Conservation (phyloP, 2,329 filamentous ascomycete species). For the Trichophyton schoenleinii region DNA sequence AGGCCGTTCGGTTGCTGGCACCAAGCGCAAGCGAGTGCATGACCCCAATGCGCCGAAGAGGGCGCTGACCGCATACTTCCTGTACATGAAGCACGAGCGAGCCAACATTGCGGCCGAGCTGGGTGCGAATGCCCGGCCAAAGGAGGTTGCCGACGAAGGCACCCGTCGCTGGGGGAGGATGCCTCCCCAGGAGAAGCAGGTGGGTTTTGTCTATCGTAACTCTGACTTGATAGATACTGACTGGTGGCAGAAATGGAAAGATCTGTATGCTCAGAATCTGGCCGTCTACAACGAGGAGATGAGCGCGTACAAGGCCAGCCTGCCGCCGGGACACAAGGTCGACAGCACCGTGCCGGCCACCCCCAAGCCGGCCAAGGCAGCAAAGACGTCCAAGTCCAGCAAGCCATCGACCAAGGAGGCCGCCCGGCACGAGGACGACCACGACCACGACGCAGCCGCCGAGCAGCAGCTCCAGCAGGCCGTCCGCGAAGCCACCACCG, state of each 20-base stretch:
- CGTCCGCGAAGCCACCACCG: conserved; percentile 26
- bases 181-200: conserved; percentile 58
- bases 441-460: conserved; percentile 25
- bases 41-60: conserved; percentile 94
- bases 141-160: conserved; percentile 77
- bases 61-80: conserved; percentile 84
- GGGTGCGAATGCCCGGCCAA: conserved; percentile 62
- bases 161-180: conserved; percentile 76
- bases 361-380: background rate
- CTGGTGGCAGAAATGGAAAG: conserved; percentile 38
- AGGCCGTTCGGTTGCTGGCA: conserved; percentile 36
- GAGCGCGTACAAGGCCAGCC: conserved; percentile 44
- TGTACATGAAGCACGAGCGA: conserved; percentile 83
- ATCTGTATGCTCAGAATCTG: conserved; percentile 46
- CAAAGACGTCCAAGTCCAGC: background rate
- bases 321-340: conserved; percentile 15
- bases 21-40: conserved; percentile 72
- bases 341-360: background rate
- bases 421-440: conserved; percentile 17
- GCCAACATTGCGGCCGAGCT: conserved; percentile 69
- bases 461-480: conserved; percentile 31
- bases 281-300: conserved; percentile 45
- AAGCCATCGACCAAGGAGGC: background rate
- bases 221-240: no score
- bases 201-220: conserved; percentile 22